Evolutionary conservation across 2,329 filamentous ascomycete species (phyloP), one percentile per base, ranked within the genome.

Genomic region (Pleomassaria siparia): DNA sequence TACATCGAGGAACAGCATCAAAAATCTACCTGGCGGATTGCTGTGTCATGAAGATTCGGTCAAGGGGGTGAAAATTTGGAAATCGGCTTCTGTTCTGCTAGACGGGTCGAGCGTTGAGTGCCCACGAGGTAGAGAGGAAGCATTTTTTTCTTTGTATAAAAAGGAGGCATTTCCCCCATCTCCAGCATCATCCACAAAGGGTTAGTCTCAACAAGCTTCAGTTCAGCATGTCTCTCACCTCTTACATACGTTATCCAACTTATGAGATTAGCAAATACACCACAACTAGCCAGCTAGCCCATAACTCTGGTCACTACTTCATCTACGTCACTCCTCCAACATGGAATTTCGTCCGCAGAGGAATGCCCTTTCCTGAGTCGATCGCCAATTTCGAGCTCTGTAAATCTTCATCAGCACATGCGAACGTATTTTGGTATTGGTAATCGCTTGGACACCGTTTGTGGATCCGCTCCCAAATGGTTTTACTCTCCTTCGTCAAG

Each of bases 291-390:
- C 21, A 32, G 40, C 21, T 15, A 32, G 13, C 47, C 47, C 1
- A 13, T 50, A 15, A 46, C 36, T 13, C 4, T 16, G 47, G 47
- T 25, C 30, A 26, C 2, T 43, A 50, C 25, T 50, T 42, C 39
- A 37, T 50, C 21, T 50, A 50, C 16, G 43, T 50, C 9, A 44
- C 44, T 3, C 47, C 47, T 33, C 47, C 43, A 7, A 50, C 47
- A 4, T 46, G 37, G 12, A 30, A 35, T 18, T 50, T 50, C 35
- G 44, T 50, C 16, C 47, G 47, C 16, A 43, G 47, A 16, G 47
- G 47, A 3, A 49, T 43, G 3, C 42, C 43, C 12, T 45, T 35
- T 22, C 47, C 47, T 16, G 47, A 42, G 18, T 35, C 35, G 7
- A 37, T 49, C 20, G 46, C 47, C 13, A 49, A 49, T 28, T 37